phyloP scores from a whole-genome alignment of 768 basidiomycete genomes.

The Sarcomyxa edulis region DNA sequence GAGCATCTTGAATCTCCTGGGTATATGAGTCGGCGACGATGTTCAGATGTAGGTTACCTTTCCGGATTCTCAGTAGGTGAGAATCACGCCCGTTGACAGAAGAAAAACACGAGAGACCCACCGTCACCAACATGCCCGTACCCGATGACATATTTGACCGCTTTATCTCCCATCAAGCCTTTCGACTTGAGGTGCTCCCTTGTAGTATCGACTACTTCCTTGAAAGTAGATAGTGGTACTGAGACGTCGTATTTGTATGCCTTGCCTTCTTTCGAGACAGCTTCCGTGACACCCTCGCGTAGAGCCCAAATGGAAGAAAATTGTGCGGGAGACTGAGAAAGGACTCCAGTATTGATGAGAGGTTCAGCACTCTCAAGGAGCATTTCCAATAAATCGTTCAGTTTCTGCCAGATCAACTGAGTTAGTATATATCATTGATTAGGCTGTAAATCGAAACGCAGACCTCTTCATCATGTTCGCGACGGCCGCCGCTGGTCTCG shows the following conservation, averaged over 20 bases:
- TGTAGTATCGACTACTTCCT: constrained; percentile 79
- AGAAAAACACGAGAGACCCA: constrained; percentile 32
- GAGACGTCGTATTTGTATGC: constrained; percentile 97
- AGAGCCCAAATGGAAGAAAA: constrained; percentile 88
- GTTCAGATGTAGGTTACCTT: constrained; percentile 94
- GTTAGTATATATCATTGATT: constrained; percentile 1
- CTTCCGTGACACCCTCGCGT: constrained; percentile 90
- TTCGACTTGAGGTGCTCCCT: constrained; percentile 64
- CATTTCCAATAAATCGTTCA: constrained; percentile 70
- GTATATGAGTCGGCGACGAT: constrained; percentile 79
- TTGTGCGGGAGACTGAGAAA: constrained; percentile 88
- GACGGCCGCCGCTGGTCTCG: constrained; percentile 90
- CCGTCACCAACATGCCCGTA: constrained; percentile 98
- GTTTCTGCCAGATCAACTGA: constrained; percentile 57
- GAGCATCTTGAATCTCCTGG: constrained; percentile 74
- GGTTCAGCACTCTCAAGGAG: constrained; percentile 69
- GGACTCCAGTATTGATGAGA: constrained; percentile 83
- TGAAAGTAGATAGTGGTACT: constrained; percentile 81
- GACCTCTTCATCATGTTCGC: constrained; percentile 93
- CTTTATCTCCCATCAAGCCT: constrained; percentile 64
- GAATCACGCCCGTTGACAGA: neutral
- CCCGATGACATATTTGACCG: constrained; percentile 82
- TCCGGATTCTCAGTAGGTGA: too few species aligned
- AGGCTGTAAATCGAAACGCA: constrained; percentile 2
- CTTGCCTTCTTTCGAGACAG: constrained; percentile 89